Evolutionary conservation across 352 stramenopile species (phyloP).

Genomic region (Elongisporangium senticosum): DNA sequence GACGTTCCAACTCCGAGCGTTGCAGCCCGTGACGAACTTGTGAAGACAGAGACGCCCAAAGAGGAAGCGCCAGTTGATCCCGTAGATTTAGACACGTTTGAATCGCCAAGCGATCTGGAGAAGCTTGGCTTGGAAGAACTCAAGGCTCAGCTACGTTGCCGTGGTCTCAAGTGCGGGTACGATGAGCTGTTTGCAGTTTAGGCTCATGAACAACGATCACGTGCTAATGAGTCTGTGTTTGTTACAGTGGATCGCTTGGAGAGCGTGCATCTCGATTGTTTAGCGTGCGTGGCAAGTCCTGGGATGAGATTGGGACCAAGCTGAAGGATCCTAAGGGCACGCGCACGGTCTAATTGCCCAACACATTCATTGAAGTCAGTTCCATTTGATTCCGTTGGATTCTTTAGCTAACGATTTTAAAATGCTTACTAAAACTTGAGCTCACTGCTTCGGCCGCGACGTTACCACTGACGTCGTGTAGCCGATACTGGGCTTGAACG

Average conservation of each 20-base stretch:
- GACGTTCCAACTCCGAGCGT: neutral
- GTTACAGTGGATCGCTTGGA: slow-evolving; percentile 75
- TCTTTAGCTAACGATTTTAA: slow-evolving; percentile 1
- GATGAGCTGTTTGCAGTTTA: slow-evolving; percentile 4
- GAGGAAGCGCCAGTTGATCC: slow-evolving; percentile 14
- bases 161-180: slow-evolving; percentile 96
- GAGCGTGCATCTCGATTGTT: slow-evolving; percentile 91
- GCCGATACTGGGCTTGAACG: slow-evolving; percentile 75
- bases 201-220: neutral
- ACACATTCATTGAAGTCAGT: neutral
- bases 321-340: slow-evolving; percentile 53
- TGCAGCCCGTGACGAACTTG: neutral
- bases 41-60: slow-evolving; percentile 2
- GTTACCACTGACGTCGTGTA: slow-evolving; percentile 65
- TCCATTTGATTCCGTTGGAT: neutral
- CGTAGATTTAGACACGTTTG: slow-evolving; percentile 53
- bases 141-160: slow-evolving; percentile 88
- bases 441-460: slow-evolving; percentile 56
- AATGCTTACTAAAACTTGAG: neutral
- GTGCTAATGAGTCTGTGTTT: slow-evolving; percentile 2
- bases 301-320: slow-evolving; percentile 87
- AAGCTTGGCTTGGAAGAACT: slow-evolving; percentile 86
- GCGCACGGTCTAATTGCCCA: neutral
- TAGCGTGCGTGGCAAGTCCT: slow-evolving; percentile 87
- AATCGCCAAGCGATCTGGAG: slow-evolving; percentile 64